Percentiles rank a stretch among this genome's conserved stretches.
Evolutionary conservation across 108 stramenopile genomes (phyloP).

Genomic region (Chaetoceros tenuissimus): DNA sequence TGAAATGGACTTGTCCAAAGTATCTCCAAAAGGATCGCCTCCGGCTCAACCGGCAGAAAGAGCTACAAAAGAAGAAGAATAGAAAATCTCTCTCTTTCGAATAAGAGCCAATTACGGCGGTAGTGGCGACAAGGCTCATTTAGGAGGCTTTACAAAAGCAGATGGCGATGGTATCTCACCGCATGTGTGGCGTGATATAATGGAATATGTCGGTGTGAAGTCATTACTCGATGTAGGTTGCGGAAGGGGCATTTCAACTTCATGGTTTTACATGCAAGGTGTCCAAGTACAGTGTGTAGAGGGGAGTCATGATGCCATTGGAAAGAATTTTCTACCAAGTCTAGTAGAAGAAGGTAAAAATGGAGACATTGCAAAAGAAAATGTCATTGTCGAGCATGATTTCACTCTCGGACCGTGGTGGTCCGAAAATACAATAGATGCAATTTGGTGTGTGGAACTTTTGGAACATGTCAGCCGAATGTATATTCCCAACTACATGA

Average conservation of each 20-base stretch:
- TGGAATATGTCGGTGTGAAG: constrained; percentile 37
- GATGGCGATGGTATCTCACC: constrained; percentile 31
- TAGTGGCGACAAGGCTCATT: constrained; percentile 38
- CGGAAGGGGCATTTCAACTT: constrained; percentile 42
- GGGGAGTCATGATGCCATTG: constrained; percentile 54
- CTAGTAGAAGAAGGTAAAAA: too few relatives aligned
- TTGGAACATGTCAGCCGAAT: constrained; percentile 27
- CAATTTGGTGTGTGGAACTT: constrained; percentile 60
- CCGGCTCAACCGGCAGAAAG: constrained; percentile 28
- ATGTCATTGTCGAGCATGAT: constrained; percentile 37
- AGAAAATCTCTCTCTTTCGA: constrained; percentile 9
- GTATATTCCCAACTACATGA: constrained; percentile 68
- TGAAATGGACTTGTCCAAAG: too few relatives aligned
- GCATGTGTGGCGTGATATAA: constrained; percentile 36
- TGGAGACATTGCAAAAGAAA: too few relatives aligned
- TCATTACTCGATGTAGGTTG: constrained; percentile 58
- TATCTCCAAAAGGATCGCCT: constrained; percentile 20
- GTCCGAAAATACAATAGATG: constrained; percentile 55
- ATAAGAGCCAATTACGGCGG: constrained; percentile 42
- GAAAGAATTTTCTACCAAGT: constrained; percentile 31
- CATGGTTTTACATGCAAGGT: constrained; percentile 51
- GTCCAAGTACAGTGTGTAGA: constrained; percentile 49
- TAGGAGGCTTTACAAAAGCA: constrained; percentile 48
- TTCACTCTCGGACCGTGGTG: constrained; percentile 61
- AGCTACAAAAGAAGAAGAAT: constrained; percentile 12